phyloP scores from a whole-genome alignment of 352 stramenopile species.

The Pythium sukuiense region DNA sequence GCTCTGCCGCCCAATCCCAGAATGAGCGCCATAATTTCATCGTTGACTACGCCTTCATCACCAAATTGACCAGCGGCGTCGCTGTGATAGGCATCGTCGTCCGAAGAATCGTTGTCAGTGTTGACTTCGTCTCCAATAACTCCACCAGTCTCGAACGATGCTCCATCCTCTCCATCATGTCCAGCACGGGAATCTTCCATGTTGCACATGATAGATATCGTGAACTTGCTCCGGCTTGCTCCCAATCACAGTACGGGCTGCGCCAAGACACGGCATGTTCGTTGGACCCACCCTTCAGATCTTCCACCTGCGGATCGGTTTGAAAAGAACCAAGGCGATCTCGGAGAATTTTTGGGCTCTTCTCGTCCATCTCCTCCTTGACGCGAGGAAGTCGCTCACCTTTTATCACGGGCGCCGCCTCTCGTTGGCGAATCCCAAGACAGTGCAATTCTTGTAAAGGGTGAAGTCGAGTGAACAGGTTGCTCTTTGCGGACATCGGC shows the following conservation, averaged over 20 bases:
- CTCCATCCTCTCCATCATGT: not conserved
- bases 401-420: conserved; percentile 11
- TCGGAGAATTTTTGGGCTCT: conserved; percentile 5
- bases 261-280: not conserved
- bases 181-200: not conserved
- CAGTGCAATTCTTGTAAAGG: conserved; percentile 9
- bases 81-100: not conserved
- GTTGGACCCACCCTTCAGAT: not conserved
- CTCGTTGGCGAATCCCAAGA: conserved; percentile 3
- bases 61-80: not conserved
- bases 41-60: not conserved
- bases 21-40: not conserved
- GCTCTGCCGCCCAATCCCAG: not conserved
- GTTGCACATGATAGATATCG: not conserved
- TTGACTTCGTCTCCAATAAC: not conserved
- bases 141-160: not conserved
- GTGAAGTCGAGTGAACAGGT: not conserved
- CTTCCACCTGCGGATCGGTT: not conserved
- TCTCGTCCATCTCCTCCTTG: conserved; percentile 2
- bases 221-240: not conserved
- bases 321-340: conserved; percentile 20
- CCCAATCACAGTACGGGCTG: not conserved
- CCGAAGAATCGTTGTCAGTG: not conserved
- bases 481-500: not conserved
- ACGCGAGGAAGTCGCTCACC: not conserved